Base-by-base conservation (phyloP, 148 eudicot species). In the Cornus suecica region DNA sequence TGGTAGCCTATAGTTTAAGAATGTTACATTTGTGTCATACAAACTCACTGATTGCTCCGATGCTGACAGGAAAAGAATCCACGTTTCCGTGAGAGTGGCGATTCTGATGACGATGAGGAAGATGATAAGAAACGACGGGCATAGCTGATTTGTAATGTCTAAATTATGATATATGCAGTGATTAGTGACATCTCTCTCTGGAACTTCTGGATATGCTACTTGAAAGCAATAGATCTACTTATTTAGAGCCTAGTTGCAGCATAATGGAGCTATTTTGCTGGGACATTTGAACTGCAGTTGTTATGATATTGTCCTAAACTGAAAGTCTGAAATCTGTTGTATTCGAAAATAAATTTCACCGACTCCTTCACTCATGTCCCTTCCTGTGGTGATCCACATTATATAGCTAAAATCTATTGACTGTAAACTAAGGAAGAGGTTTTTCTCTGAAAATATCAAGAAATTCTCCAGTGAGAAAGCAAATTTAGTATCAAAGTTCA, bases 21-120 rank as follows among this genome's bases (percentile, higher is more conserved):
- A 2, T 14, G 20, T 11, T 13, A 48, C 20, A 11, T 48, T 16
- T 14, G 1, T 37, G 42, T 37, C 42, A 37, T 10, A 4, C 42
- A 37, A 37, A 37, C 9, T 37, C 8, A 37, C 54, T n/a, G 3
- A 48, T 73, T 78, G 31, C 48, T 72, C 37, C 75, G 52, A 74
- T 79, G 42, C 10, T 37, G 71, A 69, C 97, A 94, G 98, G 98
- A 92, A 82, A 94, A 92, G 84, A 94, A 94, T 79, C 97, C 98
- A 34, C 89, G 97, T 26, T 94, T 92, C 66, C 92, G 98, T 70
- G 97, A 94, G 82, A 89, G 92, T 75, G 98, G 98, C 2, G 98
- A 94, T 77, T 94, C 98, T 16, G 95, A 94, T 74, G 97, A 91
- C 0, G 98, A 92, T 0, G 98, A 94, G 60, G 98, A 91, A 20